Evolutionary conservation across 805 yeast species (phyloP).

Genomic region (Yamadazyma scolyti): DNA sequence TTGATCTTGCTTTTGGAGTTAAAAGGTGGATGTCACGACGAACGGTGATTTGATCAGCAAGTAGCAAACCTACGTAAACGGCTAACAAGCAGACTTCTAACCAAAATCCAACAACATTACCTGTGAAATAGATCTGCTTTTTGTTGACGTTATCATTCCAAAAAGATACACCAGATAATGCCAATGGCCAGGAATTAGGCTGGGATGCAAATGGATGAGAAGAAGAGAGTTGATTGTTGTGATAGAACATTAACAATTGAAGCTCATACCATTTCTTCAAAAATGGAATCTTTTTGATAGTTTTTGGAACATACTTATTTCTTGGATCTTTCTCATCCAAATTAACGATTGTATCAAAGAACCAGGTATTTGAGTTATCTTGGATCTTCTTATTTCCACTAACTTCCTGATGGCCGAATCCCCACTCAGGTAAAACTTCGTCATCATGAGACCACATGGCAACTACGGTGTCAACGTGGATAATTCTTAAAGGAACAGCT

Average conservation of each 20-base stretch:
- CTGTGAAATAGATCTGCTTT: constrained; percentile 83
- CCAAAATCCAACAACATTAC: constrained; percentile 92
- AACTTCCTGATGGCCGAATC: constrained; percentile 83
- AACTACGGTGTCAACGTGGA: constrained; percentile 84
- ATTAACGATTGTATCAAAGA: constrained; percentile 63
- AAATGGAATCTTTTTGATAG: constrained; percentile 63
- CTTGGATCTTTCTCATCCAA: constrained; percentile 55
- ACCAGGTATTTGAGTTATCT: constrained; percentile 72
- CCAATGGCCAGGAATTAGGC: constrained; percentile 89
- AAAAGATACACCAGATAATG: constrained; percentile 88
- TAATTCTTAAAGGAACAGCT: constrained; percentile 61
- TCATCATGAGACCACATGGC: constrained; percentile 94
- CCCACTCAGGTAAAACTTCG: constrained; percentile 91
- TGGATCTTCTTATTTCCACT: constrained; percentile 85
- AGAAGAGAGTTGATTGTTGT: constrained; percentile 80
- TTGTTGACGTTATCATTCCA: constrained; percentile 74
- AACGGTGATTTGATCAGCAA: constrained; percentile 73
- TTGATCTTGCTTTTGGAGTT: constrained; percentile 58
- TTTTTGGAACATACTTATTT: constrained; percentile 60
- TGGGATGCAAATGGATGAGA: constrained; percentile 95
- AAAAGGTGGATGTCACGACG: constrained; percentile 65
- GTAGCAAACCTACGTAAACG: constrained; percentile 57
- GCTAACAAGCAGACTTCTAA: constrained; percentile 63
- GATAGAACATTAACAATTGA: constrained; percentile 85
- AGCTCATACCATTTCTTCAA: constrained; percentile 85